A percentile compares a stretch with the other conserved stretches of the same genome.
Conservation (phyloP, 2,329 filamentous ascomycete species). For the Emmonsiellopsis sp. region DNA sequence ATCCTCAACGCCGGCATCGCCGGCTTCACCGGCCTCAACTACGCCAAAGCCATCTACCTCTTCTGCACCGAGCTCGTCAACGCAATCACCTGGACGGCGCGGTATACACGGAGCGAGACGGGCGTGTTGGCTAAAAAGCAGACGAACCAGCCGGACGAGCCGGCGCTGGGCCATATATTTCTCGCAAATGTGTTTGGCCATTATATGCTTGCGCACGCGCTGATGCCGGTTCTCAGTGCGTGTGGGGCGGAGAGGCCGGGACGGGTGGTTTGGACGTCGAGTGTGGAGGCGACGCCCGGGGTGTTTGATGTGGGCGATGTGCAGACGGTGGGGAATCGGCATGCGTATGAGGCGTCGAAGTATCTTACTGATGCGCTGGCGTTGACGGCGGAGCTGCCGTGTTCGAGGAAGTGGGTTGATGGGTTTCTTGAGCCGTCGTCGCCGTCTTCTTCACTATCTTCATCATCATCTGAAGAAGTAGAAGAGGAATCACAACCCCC, state of each 20-base stretch:
- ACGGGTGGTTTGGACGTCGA: constrained; percentile 80
- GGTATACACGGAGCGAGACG: constrained; percentile 58
- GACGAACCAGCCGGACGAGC: constrained; percentile 39
- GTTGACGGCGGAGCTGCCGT: constrained; percentile 62
- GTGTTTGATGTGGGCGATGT: constrained; percentile 61
- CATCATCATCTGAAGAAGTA: neutral
- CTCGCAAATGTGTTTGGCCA: constrained; percentile 92
- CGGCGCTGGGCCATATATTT: constrained; percentile 70
- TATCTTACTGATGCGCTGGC: constrained; percentile 74
- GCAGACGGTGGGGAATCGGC: constrained; percentile 55
- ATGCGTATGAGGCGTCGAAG: constrained; percentile 80
- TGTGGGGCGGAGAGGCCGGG: constrained; percentile 37
- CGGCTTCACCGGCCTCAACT: constrained; percentile 74
- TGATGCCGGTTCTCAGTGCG: constrained; percentile 61
- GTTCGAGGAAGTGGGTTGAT: constrained; percentile 48
- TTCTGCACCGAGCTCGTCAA: constrained; percentile 56
- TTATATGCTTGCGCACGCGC: constrained; percentile 75
- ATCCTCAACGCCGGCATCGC: constrained; percentile 85
- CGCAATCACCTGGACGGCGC: constrained; percentile 62
- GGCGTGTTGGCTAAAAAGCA: constrained; percentile 50
- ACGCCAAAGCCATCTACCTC: constrained; percentile 48
- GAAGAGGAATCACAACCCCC: constrained; percentile 10
- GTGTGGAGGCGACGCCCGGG: constrained; percentile 58
- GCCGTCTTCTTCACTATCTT: constrained; percentile 17
- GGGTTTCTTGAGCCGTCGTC: constrained; percentile 41